Base-by-base conservation (phyloP, 441 rosid species). In the Erodium trifolium region DNA sequence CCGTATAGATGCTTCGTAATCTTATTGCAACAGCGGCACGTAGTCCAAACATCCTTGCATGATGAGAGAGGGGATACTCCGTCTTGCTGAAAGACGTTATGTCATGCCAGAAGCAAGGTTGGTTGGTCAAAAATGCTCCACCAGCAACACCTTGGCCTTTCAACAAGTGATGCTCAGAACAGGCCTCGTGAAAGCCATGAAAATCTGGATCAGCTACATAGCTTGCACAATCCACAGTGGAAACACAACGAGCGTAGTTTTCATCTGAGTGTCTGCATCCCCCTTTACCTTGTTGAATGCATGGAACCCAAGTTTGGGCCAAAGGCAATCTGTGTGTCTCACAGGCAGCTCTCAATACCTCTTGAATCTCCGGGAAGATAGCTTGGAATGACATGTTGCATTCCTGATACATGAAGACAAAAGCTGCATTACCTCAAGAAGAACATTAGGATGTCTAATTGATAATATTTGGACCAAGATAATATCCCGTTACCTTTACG, bases 141-240 rank as follows among this genome's bases (percentile, higher is more conserved):
- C 98, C 98, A 6, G 79, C 92, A 69, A 93, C 85, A 63, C 97
- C 97, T 77, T 93, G 92, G 57, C 98, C 97, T 79, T 86, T 90
- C 60, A 90, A 81, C 69, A 93, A 82, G 82, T 93, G 98, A 80
- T 23, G 27, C 27, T 23, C 27, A 23, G 27, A 23, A 23, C 27
- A 23, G 27, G 27, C 27, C 27, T 23, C 90, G 86, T 86, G 96
- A 75, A 93, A 93, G 67, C 73, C 81, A 35, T 67, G 78, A 70
- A 85, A 78, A 0, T 55, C 73, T 70, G 88, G 80, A 74, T 93
- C 90, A 41, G 77, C 82, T 27, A 88, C 71, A 18, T 80, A 82
- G 82, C 89, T 90, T 68, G 90, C 90, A 70, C 78, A 79, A 72
- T 93, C 96, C 3, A 87, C 82, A 1, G 98, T 88, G 68, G 98